Evolutionary conservation across 2,329 filamentous ascomycete genomes (phyloP).

Genomic region (Fusarium setosum): DNA sequence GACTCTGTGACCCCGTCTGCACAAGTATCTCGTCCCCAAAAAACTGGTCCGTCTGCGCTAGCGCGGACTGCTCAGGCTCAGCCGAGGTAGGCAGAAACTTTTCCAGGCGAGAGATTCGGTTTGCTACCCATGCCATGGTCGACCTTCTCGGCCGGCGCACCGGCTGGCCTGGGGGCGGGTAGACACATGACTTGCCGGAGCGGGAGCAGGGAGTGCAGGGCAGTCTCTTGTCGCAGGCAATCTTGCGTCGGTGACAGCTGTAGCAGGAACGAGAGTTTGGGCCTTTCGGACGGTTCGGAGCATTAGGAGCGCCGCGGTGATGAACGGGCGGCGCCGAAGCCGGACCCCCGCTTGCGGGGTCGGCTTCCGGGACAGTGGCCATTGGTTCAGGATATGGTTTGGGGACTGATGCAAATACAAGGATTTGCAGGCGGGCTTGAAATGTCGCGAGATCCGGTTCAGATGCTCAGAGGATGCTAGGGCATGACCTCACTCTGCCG

Average conservation of each 20-base stretch:
- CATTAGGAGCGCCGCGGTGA: too few species aligned
- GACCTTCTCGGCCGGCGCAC: not conserved
- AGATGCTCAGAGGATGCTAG: too few species aligned
- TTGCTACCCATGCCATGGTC: not conserved
- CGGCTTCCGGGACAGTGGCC: too few species aligned
- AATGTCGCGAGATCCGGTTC: too few species aligned
- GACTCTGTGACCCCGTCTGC: not conserved
- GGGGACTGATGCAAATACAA: too few species aligned
- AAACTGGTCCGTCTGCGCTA: not conserved
- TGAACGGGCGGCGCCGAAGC: too few species aligned
- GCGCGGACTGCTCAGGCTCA: not conserved
- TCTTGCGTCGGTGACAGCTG: conserved; percentile 6
- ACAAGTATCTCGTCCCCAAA: not conserved
- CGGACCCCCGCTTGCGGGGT: too few species aligned
- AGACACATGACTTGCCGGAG: not conserved
- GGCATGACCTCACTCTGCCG: too few species aligned
- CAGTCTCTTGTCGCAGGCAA: not conserved
- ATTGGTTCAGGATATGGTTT: too few species aligned
- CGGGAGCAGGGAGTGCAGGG: not conserved
- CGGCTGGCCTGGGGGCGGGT: not conserved
- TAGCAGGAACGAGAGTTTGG: too few species aligned
- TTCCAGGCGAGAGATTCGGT: not conserved
- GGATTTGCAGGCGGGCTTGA: too few species aligned
- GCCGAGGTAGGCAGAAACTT: not conserved
- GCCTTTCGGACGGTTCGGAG: too few species aligned